These are phyloP conservation scores for Diaporthe vaccinii DNA, from an alignment of 2,329 filamentous ascomycete species.

Conservation along the genomic window DNA sequence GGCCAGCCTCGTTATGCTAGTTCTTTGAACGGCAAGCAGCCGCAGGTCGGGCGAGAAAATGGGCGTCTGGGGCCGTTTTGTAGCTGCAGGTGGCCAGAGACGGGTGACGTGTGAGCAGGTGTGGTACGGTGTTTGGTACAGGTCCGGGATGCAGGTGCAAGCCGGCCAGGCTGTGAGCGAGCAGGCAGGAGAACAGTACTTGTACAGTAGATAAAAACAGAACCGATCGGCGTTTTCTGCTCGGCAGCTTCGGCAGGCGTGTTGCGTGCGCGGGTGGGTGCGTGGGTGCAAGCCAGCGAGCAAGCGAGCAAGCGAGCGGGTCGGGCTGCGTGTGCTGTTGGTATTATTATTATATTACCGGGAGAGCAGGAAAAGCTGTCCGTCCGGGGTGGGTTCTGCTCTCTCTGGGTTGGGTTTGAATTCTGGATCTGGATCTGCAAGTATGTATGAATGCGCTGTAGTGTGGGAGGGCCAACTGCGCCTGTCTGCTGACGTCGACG, in stretches of 20 bases:
- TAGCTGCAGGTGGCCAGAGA: conserved; percentile 32
- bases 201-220: conserved; percentile 24
- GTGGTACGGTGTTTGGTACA: conserved; percentile 23
- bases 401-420: conserved; percentile 2
- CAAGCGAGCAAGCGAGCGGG: conserved; percentile 24
- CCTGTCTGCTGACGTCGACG: conserved; percentile 37
- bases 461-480: conserved; percentile 20
- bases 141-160: conserved; percentile 16
- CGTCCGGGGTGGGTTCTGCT: neutral
- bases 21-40: conserved; percentile 29
- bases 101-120: conserved; percentile 28
- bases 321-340: conserved; percentile 7
- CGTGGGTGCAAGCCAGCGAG: neutral
- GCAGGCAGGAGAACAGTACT: conserved; percentile 1
- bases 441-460: neutral
- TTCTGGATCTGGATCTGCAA: conserved; percentile 8
- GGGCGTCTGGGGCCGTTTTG: conserved; percentile 33
- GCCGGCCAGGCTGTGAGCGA: conserved; percentile 3
- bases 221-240: conserved; percentile 18
- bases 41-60: conserved; percentile 3
- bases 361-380: neutral
- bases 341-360: conserved; percentile 11
- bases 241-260: conserved; percentile 33
- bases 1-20: conserved; percentile 26
- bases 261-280: conserved; percentile 17